Evolutionary conservation across 2,329 filamentous ascomycete genomes (phyloP), one percentile per base, ranked within the genome.

Genomic region (Camptophora hylomeconis): DNA sequence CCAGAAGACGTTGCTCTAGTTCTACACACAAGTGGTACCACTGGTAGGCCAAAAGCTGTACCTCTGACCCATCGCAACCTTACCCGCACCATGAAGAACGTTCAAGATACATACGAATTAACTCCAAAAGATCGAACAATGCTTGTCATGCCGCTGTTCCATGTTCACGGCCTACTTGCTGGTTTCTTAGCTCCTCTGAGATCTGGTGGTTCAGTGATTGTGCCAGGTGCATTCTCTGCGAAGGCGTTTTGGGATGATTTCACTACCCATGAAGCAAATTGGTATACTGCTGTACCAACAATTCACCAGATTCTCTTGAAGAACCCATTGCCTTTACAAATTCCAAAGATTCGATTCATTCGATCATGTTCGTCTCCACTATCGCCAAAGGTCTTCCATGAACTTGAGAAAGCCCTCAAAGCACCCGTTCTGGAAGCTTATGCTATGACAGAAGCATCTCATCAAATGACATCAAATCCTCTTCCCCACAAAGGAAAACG

Each of bases 221-320:
- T 92, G 4, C 82, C 82, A 2, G 46, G 64, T 30, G 79, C 75
- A 47, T 92, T 92, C 66, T 87, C 80, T 3, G 81, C 83, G 6
- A 69, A 70, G 2, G 75, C 80, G 12, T 92, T 92, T 57, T 92
- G 83, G 83, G 53, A 56, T 14, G 76, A 89, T 51, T 89, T 89
- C 46, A 65, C 65, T 41, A 61, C 65, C 5, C 65, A 84, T 59
- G 65, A 72, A 40, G 83, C 82, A 15, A 92, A 82, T 52, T 92
- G 83, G 83, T 92, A 89, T 57, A 89, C 82, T 0, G 83, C 83
- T 1, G 83, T 89, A n/a, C 83, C 83, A 1, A 92, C 83, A 1
- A 92, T 92, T 50, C 83, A 92, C 54, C 82, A 89, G 49, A 87
- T 92, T 45, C 65, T 92, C 3, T 71, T 92, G 34, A 81, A 78